Conservation (phyloP, 306 rosid species). For the Pyrus pyrifolia region DNA sequence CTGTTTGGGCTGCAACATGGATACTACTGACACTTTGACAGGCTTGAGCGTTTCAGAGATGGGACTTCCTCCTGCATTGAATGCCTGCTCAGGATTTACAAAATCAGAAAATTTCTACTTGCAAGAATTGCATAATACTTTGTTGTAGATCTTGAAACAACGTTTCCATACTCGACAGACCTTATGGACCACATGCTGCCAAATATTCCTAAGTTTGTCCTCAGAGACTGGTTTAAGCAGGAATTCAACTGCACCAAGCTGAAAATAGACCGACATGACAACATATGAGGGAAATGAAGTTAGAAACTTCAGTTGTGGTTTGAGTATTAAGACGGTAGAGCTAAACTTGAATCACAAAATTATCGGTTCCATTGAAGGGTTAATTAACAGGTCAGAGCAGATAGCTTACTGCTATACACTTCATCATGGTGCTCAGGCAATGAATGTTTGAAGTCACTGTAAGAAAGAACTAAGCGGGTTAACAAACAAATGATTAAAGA, state of each 20-base stretch:
- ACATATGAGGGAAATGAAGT: conserved; percentile 8
- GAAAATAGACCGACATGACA: conserved; percentile 26
- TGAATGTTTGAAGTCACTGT: conserved; percentile 75
- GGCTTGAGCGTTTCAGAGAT: conserved; percentile 50
- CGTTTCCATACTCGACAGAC: conserved; percentile 33
- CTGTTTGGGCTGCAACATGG: conserved; percentile 44
- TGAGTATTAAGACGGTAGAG: background rate
- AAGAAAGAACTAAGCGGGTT: conserved; percentile 3
- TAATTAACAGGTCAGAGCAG: background rate
- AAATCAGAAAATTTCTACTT: conserved; percentile 24
- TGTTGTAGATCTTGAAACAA: conserved; percentile 2
- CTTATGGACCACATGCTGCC: conserved; percentile 99
- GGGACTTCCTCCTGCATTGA: conserved; percentile 52
- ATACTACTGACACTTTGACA: conserved; percentile 53
- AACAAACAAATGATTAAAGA: background rate
- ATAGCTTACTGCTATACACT: conserved; percentile 88
- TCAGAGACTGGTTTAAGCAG: conserved; percentile 81
- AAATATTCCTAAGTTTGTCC: conserved; percentile 83
- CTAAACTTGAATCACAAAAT: background rate
- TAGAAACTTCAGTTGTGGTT: background rate
- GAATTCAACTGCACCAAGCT: conserved; percentile 97
- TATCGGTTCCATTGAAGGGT: background rate
- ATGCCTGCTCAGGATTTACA: conserved; percentile 63
- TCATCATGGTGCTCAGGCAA: conserved; percentile 88
- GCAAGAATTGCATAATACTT: background rate